A percentile compares a stretch with the other conserved stretches of the same genome.
Conservation (phyloP, 371 early-diverging fungal species). For the Zancudomyces culisetae region DNA sequence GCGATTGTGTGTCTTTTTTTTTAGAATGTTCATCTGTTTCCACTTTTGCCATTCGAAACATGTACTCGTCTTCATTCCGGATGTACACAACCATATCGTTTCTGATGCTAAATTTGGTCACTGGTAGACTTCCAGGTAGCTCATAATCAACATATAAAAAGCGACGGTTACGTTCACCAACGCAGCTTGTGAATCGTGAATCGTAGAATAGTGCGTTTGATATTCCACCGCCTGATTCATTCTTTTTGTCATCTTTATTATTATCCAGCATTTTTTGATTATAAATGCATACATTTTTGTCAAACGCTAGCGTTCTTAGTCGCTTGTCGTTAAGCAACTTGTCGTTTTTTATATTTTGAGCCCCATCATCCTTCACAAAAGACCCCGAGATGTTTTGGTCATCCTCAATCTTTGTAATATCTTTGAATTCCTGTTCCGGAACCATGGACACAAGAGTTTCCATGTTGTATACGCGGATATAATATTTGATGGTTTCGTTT, state of each 20-base stretch:
- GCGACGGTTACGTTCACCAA: slow-evolving; percentile 9
- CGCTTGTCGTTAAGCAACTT: no score
- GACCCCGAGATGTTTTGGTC: no score
- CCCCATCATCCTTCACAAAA: no score
- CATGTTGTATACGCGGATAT: slow-evolving; percentile 16
- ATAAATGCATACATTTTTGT: slow-evolving; percentile 4
- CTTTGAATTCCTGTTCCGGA: no score
- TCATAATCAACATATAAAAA: slow-evolving; percentile 8
- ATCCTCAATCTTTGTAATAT: no score
- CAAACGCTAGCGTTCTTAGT: neutral
- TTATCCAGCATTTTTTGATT: neutral
- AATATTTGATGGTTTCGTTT: slow-evolving; percentile 13
- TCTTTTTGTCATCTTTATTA: neutral
- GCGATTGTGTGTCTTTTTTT: no score
- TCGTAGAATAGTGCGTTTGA: slow-evolving; percentile 12
- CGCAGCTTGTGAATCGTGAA: slow-evolving; percentile 9
- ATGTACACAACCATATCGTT: slow-evolving; percentile 17
- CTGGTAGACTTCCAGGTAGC: slow-evolving; percentile 13
- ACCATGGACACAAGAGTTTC: no score
- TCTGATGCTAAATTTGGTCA: slow-evolving; percentile 19
- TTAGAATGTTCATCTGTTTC: no score
- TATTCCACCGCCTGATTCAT: slow-evolving; percentile 9
- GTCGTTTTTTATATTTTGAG: no score
- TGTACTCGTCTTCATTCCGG: slow-evolving; percentile 11
- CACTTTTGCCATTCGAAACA: neutral